These are phyloP conservation scores for Blastobotrys elegans DNA, from an alignment of 1,139 yeast genomes.

Conservation along the genomic window DNA sequence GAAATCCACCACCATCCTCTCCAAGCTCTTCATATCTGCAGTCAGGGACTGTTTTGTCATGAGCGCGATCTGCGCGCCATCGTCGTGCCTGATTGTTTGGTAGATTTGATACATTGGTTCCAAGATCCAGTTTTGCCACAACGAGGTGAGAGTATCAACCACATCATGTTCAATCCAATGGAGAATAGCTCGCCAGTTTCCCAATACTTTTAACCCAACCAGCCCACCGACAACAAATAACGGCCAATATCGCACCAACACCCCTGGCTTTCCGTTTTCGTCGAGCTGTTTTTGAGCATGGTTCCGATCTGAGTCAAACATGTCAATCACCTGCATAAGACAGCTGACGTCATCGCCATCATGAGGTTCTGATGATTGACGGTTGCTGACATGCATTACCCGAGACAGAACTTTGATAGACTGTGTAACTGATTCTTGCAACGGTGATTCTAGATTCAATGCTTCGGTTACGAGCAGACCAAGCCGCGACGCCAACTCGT, in stretches of 20 bases:
- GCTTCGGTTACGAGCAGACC: slow-evolving; percentile 2
- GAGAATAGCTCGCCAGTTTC: slow-evolving; percentile 48
- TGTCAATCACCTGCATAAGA: slow-evolving; percentile 8
- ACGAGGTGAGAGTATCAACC: slow-evolving; percentile 59
- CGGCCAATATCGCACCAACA: slow-evolving; percentile 67
- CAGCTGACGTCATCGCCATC: background rate
- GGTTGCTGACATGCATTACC: slow-evolving; percentile 5
- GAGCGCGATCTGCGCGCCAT: slow-evolving; percentile 62
- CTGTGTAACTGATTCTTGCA: slow-evolving; percentile 6
- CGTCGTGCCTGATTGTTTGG: slow-evolving; percentile 78
- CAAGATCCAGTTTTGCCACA: slow-evolving; percentile 77
- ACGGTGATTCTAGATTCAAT: background rate
- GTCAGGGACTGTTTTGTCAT: slow-evolving; percentile 74
- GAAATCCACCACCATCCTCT: slow-evolving; percentile 82
- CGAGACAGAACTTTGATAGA: slow-evolving; percentile 13
- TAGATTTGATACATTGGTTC: slow-evolving; percentile 72
- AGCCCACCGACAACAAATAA: slow-evolving; percentile 22
- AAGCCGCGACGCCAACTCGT: slow-evolving; percentile 5
- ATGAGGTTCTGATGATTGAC: slow-evolving; percentile 4
- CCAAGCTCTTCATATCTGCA: slow-evolving; percentile 74
- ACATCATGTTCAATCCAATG: slow-evolving; percentile 56
- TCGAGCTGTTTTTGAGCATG: background rate
- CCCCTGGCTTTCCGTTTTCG: slow-evolving; percentile 40
- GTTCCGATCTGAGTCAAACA: background rate
- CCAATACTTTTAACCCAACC: slow-evolving; percentile 41